Evolutionary conservation across 805 yeast species (phyloP).

Genomic region (Metschnikowia colocasiae): DNA sequence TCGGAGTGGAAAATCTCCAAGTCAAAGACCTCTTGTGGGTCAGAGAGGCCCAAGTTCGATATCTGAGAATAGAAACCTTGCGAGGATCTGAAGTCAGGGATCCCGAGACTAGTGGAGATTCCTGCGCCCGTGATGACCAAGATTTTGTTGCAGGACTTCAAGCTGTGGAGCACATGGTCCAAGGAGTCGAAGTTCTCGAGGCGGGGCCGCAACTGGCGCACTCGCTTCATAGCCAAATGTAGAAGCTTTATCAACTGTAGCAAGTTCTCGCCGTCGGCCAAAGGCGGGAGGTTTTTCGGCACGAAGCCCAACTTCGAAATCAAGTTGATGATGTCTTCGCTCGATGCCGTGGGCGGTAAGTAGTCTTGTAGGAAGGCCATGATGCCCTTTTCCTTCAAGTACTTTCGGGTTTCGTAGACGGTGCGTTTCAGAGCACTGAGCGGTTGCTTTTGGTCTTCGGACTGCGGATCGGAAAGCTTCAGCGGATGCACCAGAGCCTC

Average conservation of each 20-base stretch:
- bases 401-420: conserved; percentile 35
- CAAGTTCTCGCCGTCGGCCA: conserved; percentile 41
- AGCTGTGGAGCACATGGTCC: conserved; percentile 48
- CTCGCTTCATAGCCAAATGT: conserved; percentile 63
- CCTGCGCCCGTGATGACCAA: conserved; percentile 91
- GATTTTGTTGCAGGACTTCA: conserved; percentile 39
- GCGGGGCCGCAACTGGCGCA: conserved; percentile 52
- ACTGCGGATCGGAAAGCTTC: background rate
- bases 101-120: conserved; percentile 82
- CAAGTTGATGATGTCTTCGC: conserved; percentile 53
- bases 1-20: conserved; percentile 64
- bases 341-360: conserved; percentile 57
- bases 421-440: background rate
- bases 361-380: conserved; percentile 56
- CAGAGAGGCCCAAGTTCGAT: conserved; percentile 63
- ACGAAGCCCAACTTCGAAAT: conserved; percentile 63
- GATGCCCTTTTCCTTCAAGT: conserved; percentile 58
- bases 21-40: conserved; percentile 90
- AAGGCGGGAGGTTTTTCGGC: conserved; percentile 28
- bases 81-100: conserved; percentile 90
- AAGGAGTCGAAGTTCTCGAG: conserved; percentile 52
- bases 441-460: background rate
- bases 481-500: conserved; percentile 6
- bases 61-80: conserved; percentile 76
- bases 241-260: conserved; percentile 48